Conservation (phyloP, 345 rosid species). For the Brassica napus region Da-Ae NC_063438.1:28470501-28471000, state of each 20-base stretch:
- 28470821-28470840: constrained; percentile 9
- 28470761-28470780: constrained; percentile 95
- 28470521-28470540: constrained; percentile 81
- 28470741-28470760: constrained; percentile 97
- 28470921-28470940: constrained; percentile 75
- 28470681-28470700: neutral
- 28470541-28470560: constrained; percentile 63
- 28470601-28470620: constrained; percentile 73
- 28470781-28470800: neutral
- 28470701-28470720: constrained; percentile 75
- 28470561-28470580: constrained; percentile 80
- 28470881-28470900: neutral
- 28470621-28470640: constrained; percentile 76
- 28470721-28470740: constrained; percentile 75
- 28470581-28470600: constrained; percentile 79
- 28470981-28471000: neutral
- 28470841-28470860: neutral
- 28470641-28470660: constrained; percentile 19
- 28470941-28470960: constrained; percentile 90
- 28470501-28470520: constrained; percentile 94
- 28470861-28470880: neutral
- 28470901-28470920: constrained; percentile 86
- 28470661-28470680: constrained; percentile 31
- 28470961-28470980: constrained; percentile 64
- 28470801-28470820: neutral